Evolutionary conservation across 306 rosid genomes (phyloP), one percentile per base, ranked within the genome.

Genomic region (Oxytropis ochrocephala): DNA sequence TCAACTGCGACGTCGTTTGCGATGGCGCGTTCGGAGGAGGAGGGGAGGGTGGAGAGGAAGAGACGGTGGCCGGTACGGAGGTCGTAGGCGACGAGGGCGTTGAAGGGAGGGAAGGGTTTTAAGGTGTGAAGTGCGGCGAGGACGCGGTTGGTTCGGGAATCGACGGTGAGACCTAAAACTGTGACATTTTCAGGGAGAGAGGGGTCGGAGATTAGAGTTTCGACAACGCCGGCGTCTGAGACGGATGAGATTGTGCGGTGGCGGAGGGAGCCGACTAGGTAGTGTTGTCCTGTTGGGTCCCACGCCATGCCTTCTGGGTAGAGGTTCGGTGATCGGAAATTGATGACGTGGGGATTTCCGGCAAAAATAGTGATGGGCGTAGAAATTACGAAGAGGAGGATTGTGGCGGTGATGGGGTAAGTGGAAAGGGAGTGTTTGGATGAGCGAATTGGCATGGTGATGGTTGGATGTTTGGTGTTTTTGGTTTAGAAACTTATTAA

Each of bases 11-110:
- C 94, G 80, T 44, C 97, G 83, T 88, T 93, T 1, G 98, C 88
- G 21, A 68, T 52, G 33, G 69, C 33, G 30, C 9, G 78, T 0
- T 44, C 73, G 29, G 11, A 81, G 41, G 33, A 2, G 9, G 73
- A 7, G 12, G 85, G 87, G 62, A 90, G 94, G 18, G 1, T 29
- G 1, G 87, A 53, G 39, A 94, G 89, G 82, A 89, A 90, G 72
- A 88, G 9, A 8, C 92, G 90, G 4, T 17, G 38, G 17, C 82
- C 76, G 11, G 94, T 67, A 1, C 74, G 79, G n/a, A 94, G 85
- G 78, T 90, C 91, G 81, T 90, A 94, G 38, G 96, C 82, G 17
- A 89, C 97, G 64, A 94, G 88, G n/a, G 98, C 97, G 84, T 78
- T 51, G 86, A 86, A 87, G 4, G 61, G 82, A 4, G 92, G 85